Evolutionary conservation across 164 flowering plant genomes (phyloP).

Genomic region (Vitis vinifera): DNA sequence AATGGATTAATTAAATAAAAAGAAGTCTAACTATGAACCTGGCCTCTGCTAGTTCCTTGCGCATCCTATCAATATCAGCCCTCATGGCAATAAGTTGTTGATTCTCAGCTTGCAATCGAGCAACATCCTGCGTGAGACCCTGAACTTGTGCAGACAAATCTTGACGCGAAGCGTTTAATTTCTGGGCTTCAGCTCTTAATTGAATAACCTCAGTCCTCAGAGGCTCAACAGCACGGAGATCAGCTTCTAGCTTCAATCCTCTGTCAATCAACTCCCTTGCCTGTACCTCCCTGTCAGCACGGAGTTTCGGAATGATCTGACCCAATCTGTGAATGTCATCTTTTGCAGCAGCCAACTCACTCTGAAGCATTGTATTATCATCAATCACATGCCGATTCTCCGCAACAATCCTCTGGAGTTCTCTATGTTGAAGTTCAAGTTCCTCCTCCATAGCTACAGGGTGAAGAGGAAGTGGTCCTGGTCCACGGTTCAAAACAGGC

Average conservation of each 20-base stretch:
- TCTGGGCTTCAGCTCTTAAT: conserved; percentile 52
- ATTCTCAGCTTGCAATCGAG: conserved; percentile 47
- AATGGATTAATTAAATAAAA: neutral
- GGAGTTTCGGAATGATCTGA: conserved; percentile 46
- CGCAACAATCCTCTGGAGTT: conserved; percentile 47
- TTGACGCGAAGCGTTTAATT: conserved; percentile 41
- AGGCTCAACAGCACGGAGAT: conserved; percentile 58
- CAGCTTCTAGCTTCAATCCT: conserved; percentile 64
- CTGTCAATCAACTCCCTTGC: conserved; percentile 59
- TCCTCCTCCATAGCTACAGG: conserved; percentile 64
- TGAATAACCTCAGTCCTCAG: conserved; percentile 50
- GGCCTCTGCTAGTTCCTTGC: conserved; percentile 52
- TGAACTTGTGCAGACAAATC: conserved; percentile 59
- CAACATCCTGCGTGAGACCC: conserved; percentile 42
- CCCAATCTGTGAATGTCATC: conserved; percentile 56
- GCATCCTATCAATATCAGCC: conserved; percentile 50
- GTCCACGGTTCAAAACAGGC: conserved; percentile 32
- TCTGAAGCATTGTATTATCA: conserved; percentile 48
- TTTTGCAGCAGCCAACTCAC: conserved; percentile 51
- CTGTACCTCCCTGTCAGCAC: conserved; percentile 53
- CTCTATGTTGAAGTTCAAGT: conserved; percentile 53
- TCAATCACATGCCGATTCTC: conserved; percentile 57
- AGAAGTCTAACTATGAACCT: conserved; percentile 39
- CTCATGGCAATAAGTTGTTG: conserved; percentile 48
- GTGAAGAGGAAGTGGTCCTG: conserved; percentile 40